Conservation (phyloP, 352 stramenopile species). For the Phytophthora vignae region DNA sequence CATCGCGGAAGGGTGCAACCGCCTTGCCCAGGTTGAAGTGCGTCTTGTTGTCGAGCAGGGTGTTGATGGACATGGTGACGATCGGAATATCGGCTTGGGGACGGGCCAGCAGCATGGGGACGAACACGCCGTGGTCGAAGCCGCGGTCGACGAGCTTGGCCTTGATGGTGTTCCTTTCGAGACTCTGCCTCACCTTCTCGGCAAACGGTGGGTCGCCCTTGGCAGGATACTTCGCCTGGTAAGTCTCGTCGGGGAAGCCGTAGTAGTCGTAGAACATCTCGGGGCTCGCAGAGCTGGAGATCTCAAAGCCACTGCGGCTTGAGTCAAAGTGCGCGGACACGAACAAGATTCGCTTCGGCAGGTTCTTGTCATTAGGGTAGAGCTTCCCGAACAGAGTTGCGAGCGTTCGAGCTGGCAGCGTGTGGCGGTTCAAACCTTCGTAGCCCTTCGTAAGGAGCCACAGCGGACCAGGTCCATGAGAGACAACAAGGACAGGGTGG, state of each 20-base stretch:
- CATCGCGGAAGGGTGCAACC: constrained; percentile 53
- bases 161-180: constrained; percentile 38
- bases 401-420: background rate
- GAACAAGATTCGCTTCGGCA: constrained; percentile 74
- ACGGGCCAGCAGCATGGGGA: constrained; percentile 89
- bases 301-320: constrained; percentile 38
- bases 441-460: too few relatives aligned
- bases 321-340: constrained; percentile 86
- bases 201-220: background rate
- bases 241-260: constrained; percentile 83
- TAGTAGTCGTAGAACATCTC: constrained; percentile 91
- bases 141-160: constrained; percentile 56
- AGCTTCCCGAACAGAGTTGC: constrained; percentile 34
- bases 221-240: constrained; percentile 81
- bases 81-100: constrained; percentile 88
- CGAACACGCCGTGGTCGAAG: constrained; percentile 93
- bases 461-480: too few relatives aligned
- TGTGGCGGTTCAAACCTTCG: constrained; percentile 29
- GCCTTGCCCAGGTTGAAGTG: constrained; percentile 66
- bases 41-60: constrained; percentile 18
- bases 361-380: constrained; percentile 32
- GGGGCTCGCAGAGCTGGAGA: constrained; percentile 54
- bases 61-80: constrained; percentile 77
- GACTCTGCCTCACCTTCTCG: too few relatives aligned
- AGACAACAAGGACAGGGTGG: too few relatives aligned